Conservation (phyloP, 768 basidiomycete species). For the Butyriboletus loyo region DNA sequence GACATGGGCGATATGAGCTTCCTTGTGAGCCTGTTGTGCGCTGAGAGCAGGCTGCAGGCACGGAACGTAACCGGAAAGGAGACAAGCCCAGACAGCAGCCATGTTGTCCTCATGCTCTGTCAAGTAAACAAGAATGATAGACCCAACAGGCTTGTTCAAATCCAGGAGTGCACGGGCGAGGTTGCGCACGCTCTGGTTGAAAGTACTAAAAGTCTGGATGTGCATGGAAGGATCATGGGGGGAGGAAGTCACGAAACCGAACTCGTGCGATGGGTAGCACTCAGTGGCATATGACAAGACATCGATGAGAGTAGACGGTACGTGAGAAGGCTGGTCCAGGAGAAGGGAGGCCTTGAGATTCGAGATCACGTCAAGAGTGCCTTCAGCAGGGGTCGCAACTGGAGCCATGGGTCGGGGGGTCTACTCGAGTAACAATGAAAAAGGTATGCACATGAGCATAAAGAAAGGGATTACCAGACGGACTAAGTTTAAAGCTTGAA, state of each 20-base stretch:
- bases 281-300: slow-evolving; percentile 15
- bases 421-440: not conserved
- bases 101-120: slow-evolving; percentile 31
- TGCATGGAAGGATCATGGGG: slow-evolving; percentile 23
- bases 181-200: slow-evolving; percentile 10
- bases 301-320: slow-evolving; percentile 25
- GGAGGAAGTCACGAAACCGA: slow-evolving; percentile 25
- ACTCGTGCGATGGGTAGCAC: slow-evolving; percentile 20
- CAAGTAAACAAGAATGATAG: slow-evolving; percentile 24
- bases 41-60: slow-evolving; percentile 30
- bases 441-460: not conserved
- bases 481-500: too few species aligned
- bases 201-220: slow-evolving; percentile 15
- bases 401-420: slow-evolving; percentile 2
- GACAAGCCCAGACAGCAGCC: slow-evolving; percentile 29
- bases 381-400: too few species aligned
- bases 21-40: slow-evolving; percentile 28
- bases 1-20: slow-evolving; percentile 23
- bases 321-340: not conserved
- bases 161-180: slow-evolving; percentile 11
- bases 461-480: not conserved
- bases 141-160: slow-evolving; percentile 19
- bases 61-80: slow-evolving; percentile 27
- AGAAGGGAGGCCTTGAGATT: slow-evolving; percentile 5
- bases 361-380: slow-evolving; percentile 1